Evolutionary conservation across 2,329 filamentous ascomycete genomes (phyloP).

Genomic region (Dactylellina leptospora): DNA sequence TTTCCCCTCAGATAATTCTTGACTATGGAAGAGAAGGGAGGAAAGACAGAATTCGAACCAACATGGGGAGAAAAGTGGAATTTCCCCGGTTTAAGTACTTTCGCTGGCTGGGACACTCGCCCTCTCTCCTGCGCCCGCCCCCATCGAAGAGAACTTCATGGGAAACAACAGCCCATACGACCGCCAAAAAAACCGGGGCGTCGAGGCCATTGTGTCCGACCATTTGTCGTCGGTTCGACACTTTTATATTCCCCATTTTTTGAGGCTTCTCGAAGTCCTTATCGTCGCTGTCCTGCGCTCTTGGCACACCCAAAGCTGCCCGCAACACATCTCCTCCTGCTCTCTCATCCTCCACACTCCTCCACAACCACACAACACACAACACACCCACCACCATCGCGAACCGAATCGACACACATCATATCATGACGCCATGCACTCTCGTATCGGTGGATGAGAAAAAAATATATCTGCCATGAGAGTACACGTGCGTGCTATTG

Average conservation of each 20-base stretch:
- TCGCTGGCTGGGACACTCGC: slow-evolving; percentile 33
- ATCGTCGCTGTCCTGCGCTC: slow-evolving; percentile 5
- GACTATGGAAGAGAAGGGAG: background rate
- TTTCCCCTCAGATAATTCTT: background rate
- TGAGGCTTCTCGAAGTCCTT: slow-evolving; percentile 20
- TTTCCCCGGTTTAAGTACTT: slow-evolving; percentile 53
- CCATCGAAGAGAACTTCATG: background rate
- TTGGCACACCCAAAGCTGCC: slow-evolving; percentile 21
- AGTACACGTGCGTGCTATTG: too few species aligned
- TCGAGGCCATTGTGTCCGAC: slow-evolving; percentile 14
- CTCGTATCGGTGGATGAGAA: too few species aligned
- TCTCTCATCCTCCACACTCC: background rate
- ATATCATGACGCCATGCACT: too few species aligned
- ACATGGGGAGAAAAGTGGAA: slow-evolving; percentile 45
- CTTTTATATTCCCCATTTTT: slow-evolving; percentile 33
- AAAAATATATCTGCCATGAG: too few species aligned
- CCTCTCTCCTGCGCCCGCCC: slow-evolving; percentile 1
- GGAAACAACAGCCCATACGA: too few species aligned
- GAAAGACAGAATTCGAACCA: slow-evolving; percentile 15
- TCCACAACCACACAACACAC: background rate
- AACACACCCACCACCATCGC: background rate
- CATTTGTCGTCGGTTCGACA: background rate
- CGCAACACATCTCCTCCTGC: slow-evolving; percentile 33
- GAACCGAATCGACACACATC: background rate
- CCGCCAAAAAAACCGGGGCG: slow-evolving; percentile 26